Conservation (phyloP, 768 basidiomycete genomes). For the Russula sp. region DNA sequence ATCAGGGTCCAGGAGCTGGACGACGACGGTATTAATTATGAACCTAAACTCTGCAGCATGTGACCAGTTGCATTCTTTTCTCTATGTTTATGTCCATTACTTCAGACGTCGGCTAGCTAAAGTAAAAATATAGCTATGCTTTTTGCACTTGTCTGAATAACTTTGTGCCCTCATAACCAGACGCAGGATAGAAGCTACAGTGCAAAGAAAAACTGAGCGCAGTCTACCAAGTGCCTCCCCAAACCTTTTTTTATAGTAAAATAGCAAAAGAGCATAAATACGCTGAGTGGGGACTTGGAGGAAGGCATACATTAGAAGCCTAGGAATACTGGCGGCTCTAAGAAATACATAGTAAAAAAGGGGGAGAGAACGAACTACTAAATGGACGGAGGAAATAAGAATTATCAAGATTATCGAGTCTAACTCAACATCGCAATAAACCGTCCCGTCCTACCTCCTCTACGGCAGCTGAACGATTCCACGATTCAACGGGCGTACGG, state of each 20-base stretch:
- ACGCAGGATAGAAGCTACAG: background rate
- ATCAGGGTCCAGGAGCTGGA: constrained; percentile 61
- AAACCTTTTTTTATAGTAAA: background rate
- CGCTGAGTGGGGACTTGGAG: constrained; percentile 10
- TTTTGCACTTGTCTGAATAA: constrained; percentile 2
- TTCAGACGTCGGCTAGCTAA: constrained; percentile 7
- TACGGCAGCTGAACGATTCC: constrained; percentile 10
- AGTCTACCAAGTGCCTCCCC: background rate
- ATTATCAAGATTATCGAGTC: constrained; percentile 13
- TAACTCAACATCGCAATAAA: background rate
- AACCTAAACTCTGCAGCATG: background rate
- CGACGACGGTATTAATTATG: constrained; percentile 26
- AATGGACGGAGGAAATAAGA: constrained; percentile 9
- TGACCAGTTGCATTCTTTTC: background rate
- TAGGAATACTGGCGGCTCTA: constrained; percentile 22
- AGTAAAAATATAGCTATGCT: constrained; percentile 21
- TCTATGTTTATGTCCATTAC: constrained; percentile 6
- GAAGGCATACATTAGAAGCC: constrained; percentile 23
- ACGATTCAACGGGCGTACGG: constrained; percentile 37
- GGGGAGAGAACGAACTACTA: background rate
- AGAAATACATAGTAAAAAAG: constrained; percentile 3
- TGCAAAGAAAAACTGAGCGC: background rate
- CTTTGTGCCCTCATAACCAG: background rate
- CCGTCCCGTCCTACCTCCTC: constrained; percentile 6
- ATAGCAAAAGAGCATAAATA: background rate